Evolutionary conservation across 495 filamentous ascomycete genomes (phyloP).

Genomic region (Trichoderma virens): DNA sequence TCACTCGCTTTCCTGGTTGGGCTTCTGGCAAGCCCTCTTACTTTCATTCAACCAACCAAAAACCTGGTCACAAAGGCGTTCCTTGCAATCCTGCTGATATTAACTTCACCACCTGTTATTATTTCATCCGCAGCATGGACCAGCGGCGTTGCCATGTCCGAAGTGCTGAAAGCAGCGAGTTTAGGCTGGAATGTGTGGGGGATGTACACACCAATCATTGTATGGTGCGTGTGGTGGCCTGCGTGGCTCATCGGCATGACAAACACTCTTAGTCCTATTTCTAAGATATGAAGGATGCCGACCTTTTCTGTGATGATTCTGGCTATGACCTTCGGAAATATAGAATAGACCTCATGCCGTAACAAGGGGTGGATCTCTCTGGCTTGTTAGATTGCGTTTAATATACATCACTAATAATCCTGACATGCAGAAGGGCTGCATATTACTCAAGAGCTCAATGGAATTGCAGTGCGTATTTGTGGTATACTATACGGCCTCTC

Average conservation of each 20-base stretch:
- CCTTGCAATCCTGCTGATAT: constrained; percentile 37
- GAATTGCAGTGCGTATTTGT: not conserved
- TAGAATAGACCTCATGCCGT: too few species aligned
- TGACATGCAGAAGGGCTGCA: too few species aligned
- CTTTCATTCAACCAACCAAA: constrained; percentile 54
- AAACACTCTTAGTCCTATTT: not conserved
- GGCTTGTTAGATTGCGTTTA: too few species aligned
- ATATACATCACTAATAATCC: too few species aligned
- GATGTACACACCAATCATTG: constrained; percentile 79
- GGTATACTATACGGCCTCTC: not conserved
- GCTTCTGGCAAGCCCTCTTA: constrained; percentile 64
- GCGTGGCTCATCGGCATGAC: constrained; percentile 56
- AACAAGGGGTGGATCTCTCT: too few species aligned
- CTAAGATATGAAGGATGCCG: not conserved
- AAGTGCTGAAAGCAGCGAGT: constrained; percentile 64
- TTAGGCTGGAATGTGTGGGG: constrained; percentile 91
- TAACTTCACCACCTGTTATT: constrained; percentile 59
- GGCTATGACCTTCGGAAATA: not conserved
- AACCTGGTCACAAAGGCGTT: constrained; percentile 21
- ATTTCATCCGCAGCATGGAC: constrained; percentile 45
- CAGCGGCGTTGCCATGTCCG: constrained; percentile 42
- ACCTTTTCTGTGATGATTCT: not conserved
- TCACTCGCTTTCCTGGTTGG: constrained; percentile 82
- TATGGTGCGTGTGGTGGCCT: constrained; percentile 99
- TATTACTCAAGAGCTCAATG: too few species aligned